These are phyloP conservation scores for Coelastrella sp. DNA, from an alignment of 139 green algal genomes.

Conservation along the genomic window DNA sequence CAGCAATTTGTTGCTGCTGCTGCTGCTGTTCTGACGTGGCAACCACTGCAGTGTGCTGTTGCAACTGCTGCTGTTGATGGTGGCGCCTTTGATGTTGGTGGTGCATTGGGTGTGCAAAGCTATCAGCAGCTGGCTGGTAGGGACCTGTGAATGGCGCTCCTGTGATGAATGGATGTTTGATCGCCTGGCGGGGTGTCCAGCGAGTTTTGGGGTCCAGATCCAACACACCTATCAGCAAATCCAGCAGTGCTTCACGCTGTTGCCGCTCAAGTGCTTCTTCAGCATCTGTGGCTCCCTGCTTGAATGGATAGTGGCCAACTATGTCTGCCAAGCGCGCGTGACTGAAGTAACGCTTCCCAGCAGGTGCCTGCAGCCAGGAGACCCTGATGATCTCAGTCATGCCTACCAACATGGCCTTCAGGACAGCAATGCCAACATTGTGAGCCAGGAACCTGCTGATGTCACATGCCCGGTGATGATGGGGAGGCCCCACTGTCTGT, in stretches of 20 bases:
- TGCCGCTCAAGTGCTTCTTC: conserved; percentile 63
- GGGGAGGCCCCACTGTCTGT: too few relatives aligned
- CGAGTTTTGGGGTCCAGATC: conserved; percentile 79
- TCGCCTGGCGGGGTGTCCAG: conserved; percentile 87
- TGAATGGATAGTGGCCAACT: conserved; percentile 78
- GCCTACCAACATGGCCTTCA: too few relatives aligned
- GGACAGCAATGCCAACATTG: too few relatives aligned
- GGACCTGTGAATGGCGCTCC: conserved; percentile 77
- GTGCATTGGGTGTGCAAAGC: not conserved
- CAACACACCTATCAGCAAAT: conserved; percentile 83
- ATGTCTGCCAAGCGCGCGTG: conserved; percentile 86
- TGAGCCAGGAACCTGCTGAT: too few relatives aligned
- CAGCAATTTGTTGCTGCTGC: conserved; percentile 13
- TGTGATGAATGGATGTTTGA: conserved; percentile 92
- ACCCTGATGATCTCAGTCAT: not conserved
- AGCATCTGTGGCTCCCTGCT: conserved; percentile 57
- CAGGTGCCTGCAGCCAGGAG: conserved; percentile 47
- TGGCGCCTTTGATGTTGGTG: conserved; percentile 26
- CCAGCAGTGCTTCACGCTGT: conserved; percentile 79
- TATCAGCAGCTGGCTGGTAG: conserved; percentile 75
- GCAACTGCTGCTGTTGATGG: not conserved
- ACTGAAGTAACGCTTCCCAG: conserved; percentile 94
- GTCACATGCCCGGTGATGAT: too few relatives aligned
- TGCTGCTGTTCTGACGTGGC: conserved; percentile 12
- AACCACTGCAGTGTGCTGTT: not conserved